phyloP scores from a whole-genome alignment of 164 flowering plant genomes.

The Vitis labrusca region DNA sequence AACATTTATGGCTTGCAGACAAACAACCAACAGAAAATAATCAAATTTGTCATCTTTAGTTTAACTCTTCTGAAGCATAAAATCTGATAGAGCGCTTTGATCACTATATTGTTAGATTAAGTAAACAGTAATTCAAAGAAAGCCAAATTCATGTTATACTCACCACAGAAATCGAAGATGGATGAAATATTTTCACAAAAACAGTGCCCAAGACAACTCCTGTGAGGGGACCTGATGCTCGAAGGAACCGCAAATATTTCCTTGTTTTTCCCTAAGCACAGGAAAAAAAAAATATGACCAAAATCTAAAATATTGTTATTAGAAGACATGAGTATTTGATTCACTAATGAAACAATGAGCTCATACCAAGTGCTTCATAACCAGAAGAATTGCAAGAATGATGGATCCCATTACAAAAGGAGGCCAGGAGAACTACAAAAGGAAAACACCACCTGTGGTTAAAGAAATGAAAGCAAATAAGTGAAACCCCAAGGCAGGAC shows the following conservation, averaged over 20 bases:
- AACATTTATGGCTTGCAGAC: too few species aligned
- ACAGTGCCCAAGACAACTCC: conserved; percentile 82
- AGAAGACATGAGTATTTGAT: neutral
- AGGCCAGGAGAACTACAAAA: conserved; percentile 87
- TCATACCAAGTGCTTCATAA: conserved; percentile 93
- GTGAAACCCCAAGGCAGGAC: conserved; percentile 9
- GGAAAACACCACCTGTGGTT: conserved; percentile 29
- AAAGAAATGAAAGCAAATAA: conserved; percentile 19
- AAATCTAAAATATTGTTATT: neutral
- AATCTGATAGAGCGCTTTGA: neutral
- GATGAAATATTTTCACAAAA: conserved; percentile 79
- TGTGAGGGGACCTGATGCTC: conserved; percentile 95
- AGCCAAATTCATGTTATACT: conserved; percentile 24
- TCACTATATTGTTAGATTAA: neutral
- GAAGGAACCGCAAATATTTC: conserved; percentile 66
- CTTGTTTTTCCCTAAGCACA: conserved; percentile 74
- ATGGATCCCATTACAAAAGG: conserved; percentile 91
- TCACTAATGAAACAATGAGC: neutral
- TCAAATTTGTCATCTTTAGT: too few species aligned
- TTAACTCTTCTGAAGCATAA: neutral
- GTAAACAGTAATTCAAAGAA: neutral
- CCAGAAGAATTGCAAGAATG: conserved; percentile 67
- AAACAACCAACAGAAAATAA: too few species aligned
- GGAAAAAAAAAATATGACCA: conserved; percentile 13
- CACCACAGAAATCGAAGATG: conserved; percentile 86